Evolutionary conservation across 768 basidiomycete genomes (phyloP), one percentile per base, ranked within the genome.

Genomic region (Imleria badia): DNA sequence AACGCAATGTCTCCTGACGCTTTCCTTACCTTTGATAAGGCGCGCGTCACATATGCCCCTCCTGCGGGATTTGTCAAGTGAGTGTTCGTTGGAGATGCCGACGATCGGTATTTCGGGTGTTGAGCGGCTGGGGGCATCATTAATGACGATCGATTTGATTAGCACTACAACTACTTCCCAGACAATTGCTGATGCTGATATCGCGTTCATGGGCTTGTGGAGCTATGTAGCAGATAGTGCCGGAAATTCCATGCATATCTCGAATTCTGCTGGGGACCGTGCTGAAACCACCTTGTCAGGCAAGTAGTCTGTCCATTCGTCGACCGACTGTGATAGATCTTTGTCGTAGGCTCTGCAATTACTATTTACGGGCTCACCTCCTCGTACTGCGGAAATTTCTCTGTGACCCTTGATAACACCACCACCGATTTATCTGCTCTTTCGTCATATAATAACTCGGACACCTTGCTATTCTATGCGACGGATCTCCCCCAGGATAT

Each of bases 381-480:
- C 33, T 80, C 80, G 4, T 66, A 69, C 26, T 77, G 81, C 3
- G 87, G 87, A 49, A 74, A 73, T 39, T 91, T 82, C 63, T 76
- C 81, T 34, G 81, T 88, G 50, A 75, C 66, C 26, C 79, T 84
- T 9, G 82, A 84, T 59, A 75, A 81, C 52, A 67, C 71, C 20
- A 79, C 76, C 34, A 75, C 79, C 31, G 70, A 60, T 3, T 71
- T 83, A 48, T 80, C 79, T 30, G 81, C 78, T 3, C 69, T 70
- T 51, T 81, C 85, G 5, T 82, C 83, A 0, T 85, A 81, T 63
- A 76, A 72, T 35, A 71, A 79, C 29, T 66, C 76, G 43, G 66
- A 80, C 52, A 74, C 82, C 12, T 72, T 89, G 5, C 75, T 92
- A 12, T 91, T 84, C 66, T 85, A 79, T 60, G 77, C 80, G 36